Percentiles rank a stretch among this genome's conserved stretches.
Conservation (phyloP, 2,329 filamentous ascomycete species). For the Aspergillus pseudoterreus region DNA sequence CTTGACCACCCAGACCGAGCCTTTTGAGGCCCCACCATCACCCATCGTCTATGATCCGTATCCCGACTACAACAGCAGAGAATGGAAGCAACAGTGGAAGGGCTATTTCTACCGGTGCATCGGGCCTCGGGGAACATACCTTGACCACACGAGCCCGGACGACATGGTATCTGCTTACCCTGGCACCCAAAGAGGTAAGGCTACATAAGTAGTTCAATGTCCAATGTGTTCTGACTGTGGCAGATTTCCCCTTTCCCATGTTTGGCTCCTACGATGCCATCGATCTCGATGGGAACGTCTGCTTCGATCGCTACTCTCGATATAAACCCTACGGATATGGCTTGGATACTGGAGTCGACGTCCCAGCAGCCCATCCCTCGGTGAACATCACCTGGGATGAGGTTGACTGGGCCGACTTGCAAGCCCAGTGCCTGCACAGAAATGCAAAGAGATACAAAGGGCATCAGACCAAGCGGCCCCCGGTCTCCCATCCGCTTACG, state of each 20-base stretch:
- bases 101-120: conserved; percentile 17
- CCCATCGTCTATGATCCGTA: conserved; percentile 62
- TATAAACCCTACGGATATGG: conserved; percentile 55
- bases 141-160: conserved; percentile 16
- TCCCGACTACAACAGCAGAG: conserved; percentile 62
- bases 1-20: background rate
- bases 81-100: conserved; percentile 49
- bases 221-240: conserved; percentile 41
- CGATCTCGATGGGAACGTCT: conserved; percentile 60
- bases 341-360: conserved; percentile 20
- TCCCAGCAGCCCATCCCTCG: conserved; percentile 6
- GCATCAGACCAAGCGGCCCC: conserved; percentile 9
- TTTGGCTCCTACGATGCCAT: conserved; percentile 62
- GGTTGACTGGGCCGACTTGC: conserved; percentile 68
- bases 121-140: conserved; percentile 18
- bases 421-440: conserved; percentile 60
- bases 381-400: conserved; percentile 50
- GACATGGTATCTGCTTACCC: conserved; percentile 24
- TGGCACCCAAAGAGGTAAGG: conserved; percentile 14
- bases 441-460: conserved; percentile 63
- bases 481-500: conserved; percentile 4
- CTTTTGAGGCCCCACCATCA: background rate
- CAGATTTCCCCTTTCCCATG: conserved; percentile 56
- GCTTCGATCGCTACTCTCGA: conserved; percentile 66
- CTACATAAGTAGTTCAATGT: background rate